Evolutionary conservation across 129 eudicot genomes (phyloP), one percentile per base, ranked within the genome.

Genomic region (Apium graveolens): DNA sequence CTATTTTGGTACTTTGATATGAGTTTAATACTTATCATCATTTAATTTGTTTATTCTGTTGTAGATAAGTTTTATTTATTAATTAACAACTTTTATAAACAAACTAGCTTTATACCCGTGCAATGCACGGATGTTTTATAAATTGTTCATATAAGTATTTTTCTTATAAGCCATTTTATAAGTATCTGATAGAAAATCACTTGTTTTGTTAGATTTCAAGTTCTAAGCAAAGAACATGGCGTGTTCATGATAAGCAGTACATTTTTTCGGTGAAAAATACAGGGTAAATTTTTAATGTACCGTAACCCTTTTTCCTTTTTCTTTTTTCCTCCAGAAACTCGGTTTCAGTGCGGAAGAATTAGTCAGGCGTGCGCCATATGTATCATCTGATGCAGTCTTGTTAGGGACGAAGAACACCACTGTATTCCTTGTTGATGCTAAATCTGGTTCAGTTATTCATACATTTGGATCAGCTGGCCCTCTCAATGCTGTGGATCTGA

Each of bases 381-480:
- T 88, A 62, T 88, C 88, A 43, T 70, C 84, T 66, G 93, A 90
- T 51, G 92, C 96, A 75, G 81, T 88, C 80, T 79, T 94, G 79
- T 80, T 84, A 69, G 97, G 97, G 57, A 86, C 91, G 49, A 94
- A 88, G 83, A 87, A 87, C 74, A 85, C 98, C 43, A 83, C 96
- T n/a, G 92, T 91, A 29, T 89, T 85, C 78, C 84, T 89, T 78
- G 91, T 94, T 78, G 92, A 94, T 82, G 84, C 90, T 46, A 82
- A 94, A 79, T 86, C 89, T 51, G 98, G 98, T 45, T 85, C 78
- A 77, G 83, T 91, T 27, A 73, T 94, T 63, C 84, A 80, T 66
- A 88, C 92, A n/a, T 85, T 88, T 51, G 89, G 83, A 74, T 90
- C 97, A 62, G 92, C 89, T 76, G 81, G 82, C 49, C 16, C 69